Conservation (phyloP, 1,284 basidiomycete species). For the Ustilago sp. region DNA sequence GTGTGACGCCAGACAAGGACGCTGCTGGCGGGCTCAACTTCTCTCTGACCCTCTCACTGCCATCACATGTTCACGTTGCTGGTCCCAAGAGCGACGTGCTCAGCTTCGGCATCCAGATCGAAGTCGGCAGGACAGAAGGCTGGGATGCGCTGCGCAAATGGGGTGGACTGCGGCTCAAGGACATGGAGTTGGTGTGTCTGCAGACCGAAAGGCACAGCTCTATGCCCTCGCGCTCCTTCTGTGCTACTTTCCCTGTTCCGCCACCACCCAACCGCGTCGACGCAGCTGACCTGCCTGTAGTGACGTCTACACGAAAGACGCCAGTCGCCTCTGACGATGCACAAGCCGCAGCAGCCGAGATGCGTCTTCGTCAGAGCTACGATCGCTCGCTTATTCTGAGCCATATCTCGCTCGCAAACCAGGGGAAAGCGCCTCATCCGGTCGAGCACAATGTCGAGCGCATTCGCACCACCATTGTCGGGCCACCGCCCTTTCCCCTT, state of each 20-base stretch:
- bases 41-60: slow-evolving; percentile 64
- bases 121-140: slow-evolving; percentile 56
- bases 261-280: slow-evolving; percentile 44
- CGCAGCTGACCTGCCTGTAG: slow-evolving; percentile 52
- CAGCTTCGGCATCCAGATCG: slow-evolving; percentile 68
- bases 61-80: slow-evolving; percentile 63
- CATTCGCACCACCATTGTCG: slow-evolving; percentile 62
- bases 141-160: slow-evolving; percentile 57
- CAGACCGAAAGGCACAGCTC: slow-evolving; percentile 68
- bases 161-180: slow-evolving; percentile 65
- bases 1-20: slow-evolving; percentile 45
- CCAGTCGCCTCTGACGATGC: slow-evolving; percentile 1
- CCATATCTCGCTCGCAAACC: slow-evolving; percentile 54
- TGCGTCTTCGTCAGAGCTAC: slow-evolving; percentile 54
- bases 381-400: slow-evolving; percentile 54
- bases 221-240: slow-evolving; percentile 65
- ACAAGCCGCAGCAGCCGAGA: slow-evolving; percentile 19
- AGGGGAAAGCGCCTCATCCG: slow-evolving; percentile 55
- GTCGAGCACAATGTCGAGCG: slow-evolving; percentile 65
- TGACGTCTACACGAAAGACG: slow-evolving; percentile 21
- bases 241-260: slow-evolving; percentile 60
- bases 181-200: slow-evolving; percentile 67
- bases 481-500: slow-evolving; percentile 49
- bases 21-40: slow-evolving; percentile 57
- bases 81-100: slow-evolving; percentile 59